phyloP scores from a whole-genome alignment of 176 grass and related monocot species.

The Aechmea fasciata region DNA sequence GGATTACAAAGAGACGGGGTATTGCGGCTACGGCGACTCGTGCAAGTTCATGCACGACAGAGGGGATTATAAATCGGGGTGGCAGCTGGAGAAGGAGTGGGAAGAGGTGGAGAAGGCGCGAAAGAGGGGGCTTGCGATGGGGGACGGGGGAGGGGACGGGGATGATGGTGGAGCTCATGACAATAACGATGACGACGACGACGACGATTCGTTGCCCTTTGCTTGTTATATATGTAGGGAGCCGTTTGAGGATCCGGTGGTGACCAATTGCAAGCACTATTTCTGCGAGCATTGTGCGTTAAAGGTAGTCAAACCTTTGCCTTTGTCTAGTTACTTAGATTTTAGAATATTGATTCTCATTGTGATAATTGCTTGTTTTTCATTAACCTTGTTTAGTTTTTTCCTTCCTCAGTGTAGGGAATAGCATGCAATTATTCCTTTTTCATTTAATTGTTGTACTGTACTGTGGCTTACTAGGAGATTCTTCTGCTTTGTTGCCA shows the following conservation, averaged over 20 bases:
- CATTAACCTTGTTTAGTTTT: neutral
- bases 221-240: conserved; percentile 78
- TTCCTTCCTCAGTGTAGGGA: neutral
- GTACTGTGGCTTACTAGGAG: too few relatives aligned
- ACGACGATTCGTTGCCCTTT: conserved; percentile 60
- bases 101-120: conserved; percentile 63
- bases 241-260: conserved; percentile 73
- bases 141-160: conserved; percentile 31
- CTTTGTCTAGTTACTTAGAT: neutral
- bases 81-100: conserved; percentile 86
- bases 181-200: conserved; percentile 29
- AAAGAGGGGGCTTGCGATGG: conserved; percentile 43
- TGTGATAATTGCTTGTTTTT: neutral
- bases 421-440: neutral
- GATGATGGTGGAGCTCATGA: conserved; percentile 21
- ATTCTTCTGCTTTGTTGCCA: too few relatives aligned
- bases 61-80: conserved; percentile 94
- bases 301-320: conserved; percentile 34
- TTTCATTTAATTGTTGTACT: neutral
- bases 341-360: neutral
- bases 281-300: conserved; percentile 86
- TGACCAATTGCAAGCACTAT: conserved; percentile 85
- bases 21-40: conserved; percentile 84
- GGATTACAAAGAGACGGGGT: conserved; percentile 97
- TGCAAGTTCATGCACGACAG: conserved; percentile 98